Evolutionary conservation across 352 stramenopile species (phyloP).

Genomic region (Globisporangium cystogenes): DNA sequence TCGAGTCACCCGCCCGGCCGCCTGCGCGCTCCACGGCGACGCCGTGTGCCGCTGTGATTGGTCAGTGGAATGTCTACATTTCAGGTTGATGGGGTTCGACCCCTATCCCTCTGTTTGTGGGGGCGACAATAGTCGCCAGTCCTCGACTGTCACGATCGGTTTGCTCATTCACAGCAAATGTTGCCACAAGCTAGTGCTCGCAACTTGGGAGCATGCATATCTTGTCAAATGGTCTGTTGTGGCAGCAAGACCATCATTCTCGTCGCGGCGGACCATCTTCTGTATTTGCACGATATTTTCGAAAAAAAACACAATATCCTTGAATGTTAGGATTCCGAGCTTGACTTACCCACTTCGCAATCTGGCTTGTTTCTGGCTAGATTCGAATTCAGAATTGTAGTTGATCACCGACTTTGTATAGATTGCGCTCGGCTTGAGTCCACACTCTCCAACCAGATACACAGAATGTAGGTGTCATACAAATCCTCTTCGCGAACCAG

Average conservation of each 20-base stretch:
- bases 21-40: not conserved
- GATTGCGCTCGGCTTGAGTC: not conserved
- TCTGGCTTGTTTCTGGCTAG: not conserved
- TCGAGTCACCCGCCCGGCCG: not conserved
- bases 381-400: not conserved
- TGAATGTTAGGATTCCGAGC: not conserved
- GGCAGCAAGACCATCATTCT: not conserved
- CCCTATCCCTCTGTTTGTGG: not conserved
- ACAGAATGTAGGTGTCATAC: not conserved
- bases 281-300: no score
- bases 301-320: not conserved
- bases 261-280: not conserved
- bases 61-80: not conserved
- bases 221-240: not conserved
- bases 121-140: no score
- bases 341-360: not conserved
- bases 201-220: no score
- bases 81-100: not conserved
- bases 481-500: not conserved
- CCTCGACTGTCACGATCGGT: not conserved
- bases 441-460: not conserved
- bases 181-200: not conserved
- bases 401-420: not conserved
- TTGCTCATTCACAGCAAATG: not conserved
- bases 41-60: conserved; percentile 10